These are phyloP conservation scores for Glycine latifolia DNA, from an alignment of 306 rosid genomes.

Conservation along the genomic window DNA sequence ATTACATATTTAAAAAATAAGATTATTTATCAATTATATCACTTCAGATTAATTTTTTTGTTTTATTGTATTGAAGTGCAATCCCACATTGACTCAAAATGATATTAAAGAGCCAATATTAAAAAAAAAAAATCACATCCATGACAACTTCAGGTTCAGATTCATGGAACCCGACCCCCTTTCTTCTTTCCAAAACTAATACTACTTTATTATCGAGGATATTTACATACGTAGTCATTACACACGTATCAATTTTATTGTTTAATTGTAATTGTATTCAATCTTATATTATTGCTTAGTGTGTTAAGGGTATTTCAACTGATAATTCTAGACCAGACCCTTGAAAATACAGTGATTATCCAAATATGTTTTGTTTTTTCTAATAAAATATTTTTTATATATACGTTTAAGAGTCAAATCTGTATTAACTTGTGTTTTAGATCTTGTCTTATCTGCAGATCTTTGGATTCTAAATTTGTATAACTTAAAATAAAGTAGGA, in stretches of 20 bases:
- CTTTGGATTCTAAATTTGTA: not conserved
- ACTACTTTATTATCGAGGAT: not conserved
- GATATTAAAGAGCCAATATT: too few species aligned
- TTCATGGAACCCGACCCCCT: not conserved
- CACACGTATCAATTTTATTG: not conserved
- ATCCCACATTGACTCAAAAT: too few species aligned
- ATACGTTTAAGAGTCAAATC: not conserved
- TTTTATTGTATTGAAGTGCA: too few species aligned
- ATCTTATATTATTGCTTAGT: not conserved
- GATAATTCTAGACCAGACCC: not conserved
- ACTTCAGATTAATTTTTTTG: too few species aligned
- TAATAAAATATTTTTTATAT: not conserved
- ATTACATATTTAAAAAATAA: too few species aligned
- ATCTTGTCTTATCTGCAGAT: not conserved
- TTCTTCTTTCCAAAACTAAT: not conserved
- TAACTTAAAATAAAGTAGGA: not conserved
- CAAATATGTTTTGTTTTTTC: not conserved
- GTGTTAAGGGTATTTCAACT: not conserved
- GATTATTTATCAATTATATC: too few species aligned
- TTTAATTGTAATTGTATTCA: not conserved
- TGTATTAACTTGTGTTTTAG: not conserved
- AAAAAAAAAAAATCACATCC: conserved; percentile 1
- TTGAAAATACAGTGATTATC: not conserved
- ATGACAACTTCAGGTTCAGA: conserved; percentile 8
- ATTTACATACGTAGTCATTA: not conserved